These are phyloP conservation scores for Yamadazyma mexicana DNA, from an alignment of 1,139 yeast species.

Conservation along the genomic window DNA sequence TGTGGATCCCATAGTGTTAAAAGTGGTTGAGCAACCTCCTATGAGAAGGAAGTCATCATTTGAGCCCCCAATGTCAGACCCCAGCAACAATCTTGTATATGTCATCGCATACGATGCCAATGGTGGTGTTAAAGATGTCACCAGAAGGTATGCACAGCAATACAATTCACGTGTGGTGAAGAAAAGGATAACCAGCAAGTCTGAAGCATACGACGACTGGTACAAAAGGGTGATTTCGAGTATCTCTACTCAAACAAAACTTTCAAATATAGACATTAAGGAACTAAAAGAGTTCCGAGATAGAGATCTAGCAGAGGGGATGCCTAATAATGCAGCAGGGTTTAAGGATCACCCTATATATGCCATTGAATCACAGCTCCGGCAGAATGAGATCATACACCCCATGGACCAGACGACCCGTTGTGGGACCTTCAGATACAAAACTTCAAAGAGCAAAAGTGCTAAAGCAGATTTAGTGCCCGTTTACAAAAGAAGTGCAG, in stretches of 20 bases:
- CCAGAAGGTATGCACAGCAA: conserved; percentile 72
- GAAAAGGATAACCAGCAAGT: conserved; percentile 61
- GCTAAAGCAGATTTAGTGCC: conserved; percentile 38
- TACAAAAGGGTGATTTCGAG: conserved; percentile 45
- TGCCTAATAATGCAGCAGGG: conserved; percentile 82
- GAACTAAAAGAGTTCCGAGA: conserved; percentile 72
- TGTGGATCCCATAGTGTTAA: conserved; percentile 71
- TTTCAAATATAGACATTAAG: conserved; percentile 56
- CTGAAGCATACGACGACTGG: conserved; percentile 64
- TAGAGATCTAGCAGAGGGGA: conserved; percentile 73
- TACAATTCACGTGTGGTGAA: conserved; percentile 75
- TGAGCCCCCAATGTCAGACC: conserved; percentile 72
- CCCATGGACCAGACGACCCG: conserved; percentile 57
- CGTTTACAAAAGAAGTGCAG: conserved; percentile 69
- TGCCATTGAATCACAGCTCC: conserved; percentile 73
- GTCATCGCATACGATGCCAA: conserved; percentile 72
- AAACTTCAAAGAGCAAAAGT: conserved; percentile 22
- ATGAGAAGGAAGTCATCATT: conserved; percentile 57
- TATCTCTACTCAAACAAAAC: conserved; percentile 22
- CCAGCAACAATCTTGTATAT: conserved; percentile 64
- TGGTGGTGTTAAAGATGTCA: conserved; percentile 76
- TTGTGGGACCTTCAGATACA: conserved; percentile 68
- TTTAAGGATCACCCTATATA: conserved; percentile 88
- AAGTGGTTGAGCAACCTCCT: conserved; percentile 66
- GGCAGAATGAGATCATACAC: conserved; percentile 66